These are phyloP conservation scores for Euphorbia schlechtendalii DNA, from an alignment of 441 rosid genomes.

Conservation along the genomic window DNA sequence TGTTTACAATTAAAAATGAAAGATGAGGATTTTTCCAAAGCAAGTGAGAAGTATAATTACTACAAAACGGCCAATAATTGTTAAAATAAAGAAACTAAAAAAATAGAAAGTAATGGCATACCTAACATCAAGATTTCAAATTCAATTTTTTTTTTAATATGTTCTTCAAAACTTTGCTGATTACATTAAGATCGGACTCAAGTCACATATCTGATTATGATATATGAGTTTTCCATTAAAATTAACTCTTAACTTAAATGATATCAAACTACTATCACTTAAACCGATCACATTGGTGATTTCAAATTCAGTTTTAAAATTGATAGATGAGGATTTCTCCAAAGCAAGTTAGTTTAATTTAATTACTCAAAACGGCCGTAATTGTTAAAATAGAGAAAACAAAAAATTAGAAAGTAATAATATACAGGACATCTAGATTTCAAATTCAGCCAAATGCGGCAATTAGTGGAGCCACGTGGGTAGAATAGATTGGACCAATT, in stretches of 20 bases:
- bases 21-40: neutral
- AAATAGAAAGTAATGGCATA: neutral
- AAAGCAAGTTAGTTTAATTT: neutral
- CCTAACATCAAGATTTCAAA: neutral
- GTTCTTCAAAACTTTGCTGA: no score
- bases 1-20: no score
- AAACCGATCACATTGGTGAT: no score
- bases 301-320: no score
- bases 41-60: neutral
- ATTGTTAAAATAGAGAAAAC: neutral
- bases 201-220: no score
- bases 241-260: no score
- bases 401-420: neutral
- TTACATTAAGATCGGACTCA: no score
- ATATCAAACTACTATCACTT: no score
- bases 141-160: no score
- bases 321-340: neutral
- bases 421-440: neutral
- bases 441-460: slow-evolving; percentile 4
- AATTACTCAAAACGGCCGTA: neutral
- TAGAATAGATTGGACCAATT: slow-evolving; percentile 13
- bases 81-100: neutral
- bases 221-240: no score
- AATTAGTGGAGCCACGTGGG: slow-evolving; percentile 24
- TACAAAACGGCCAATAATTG: neutral